These are phyloP conservation scores for Atkinsonella texensis DNA, from an alignment of 2,329 filamentous ascomycete genomes.

Conservation along the genomic window DNA sequence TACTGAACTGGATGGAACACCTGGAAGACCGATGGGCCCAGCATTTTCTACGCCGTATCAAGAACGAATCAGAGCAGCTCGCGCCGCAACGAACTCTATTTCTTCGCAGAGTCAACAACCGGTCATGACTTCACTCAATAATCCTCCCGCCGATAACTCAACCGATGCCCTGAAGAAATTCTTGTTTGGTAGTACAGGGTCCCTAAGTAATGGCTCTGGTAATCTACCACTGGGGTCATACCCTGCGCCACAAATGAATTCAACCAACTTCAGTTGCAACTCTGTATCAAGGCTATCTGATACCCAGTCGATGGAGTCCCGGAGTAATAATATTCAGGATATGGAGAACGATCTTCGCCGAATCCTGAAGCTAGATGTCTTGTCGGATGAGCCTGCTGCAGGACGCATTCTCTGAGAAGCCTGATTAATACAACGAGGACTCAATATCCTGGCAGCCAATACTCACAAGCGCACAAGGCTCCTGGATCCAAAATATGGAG, in stretches of 20 bases:
- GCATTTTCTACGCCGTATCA: conserved; percentile 57
- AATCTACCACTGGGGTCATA: neutral
- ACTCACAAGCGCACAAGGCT: too few relatives aligned
- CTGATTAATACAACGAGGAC: neutral
- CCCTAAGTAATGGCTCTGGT: neutral
- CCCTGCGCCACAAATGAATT: neutral
- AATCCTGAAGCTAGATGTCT: conserved; percentile 34
- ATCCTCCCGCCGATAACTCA: conserved; percentile 16
- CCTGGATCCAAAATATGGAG: too few relatives aligned
- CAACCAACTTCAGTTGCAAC: neutral
- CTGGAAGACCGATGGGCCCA: conserved; percentile 44
- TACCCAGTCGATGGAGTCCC: neutral
- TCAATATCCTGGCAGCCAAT: too few relatives aligned
- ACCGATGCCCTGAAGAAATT: conserved; percentile 45
- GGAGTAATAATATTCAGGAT: conserved; percentile 26
- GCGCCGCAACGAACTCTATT: conserved; percentile 17
- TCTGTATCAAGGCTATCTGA: neutral
- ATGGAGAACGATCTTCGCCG: conserved; percentile 44
- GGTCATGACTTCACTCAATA: neutral
- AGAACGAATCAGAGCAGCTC: conserved; percentile 47
- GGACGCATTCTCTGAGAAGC: conserved; percentile 8
- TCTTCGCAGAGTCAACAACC: neutral
- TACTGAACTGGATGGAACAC: conserved; percentile 51
- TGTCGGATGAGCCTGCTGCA: conserved; percentile 12
- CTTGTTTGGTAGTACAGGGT: conserved; percentile 32